phyloP scores from a whole-genome alignment of 192 early-diverging fungal species.

The Gigaspora rosea region DNA sequence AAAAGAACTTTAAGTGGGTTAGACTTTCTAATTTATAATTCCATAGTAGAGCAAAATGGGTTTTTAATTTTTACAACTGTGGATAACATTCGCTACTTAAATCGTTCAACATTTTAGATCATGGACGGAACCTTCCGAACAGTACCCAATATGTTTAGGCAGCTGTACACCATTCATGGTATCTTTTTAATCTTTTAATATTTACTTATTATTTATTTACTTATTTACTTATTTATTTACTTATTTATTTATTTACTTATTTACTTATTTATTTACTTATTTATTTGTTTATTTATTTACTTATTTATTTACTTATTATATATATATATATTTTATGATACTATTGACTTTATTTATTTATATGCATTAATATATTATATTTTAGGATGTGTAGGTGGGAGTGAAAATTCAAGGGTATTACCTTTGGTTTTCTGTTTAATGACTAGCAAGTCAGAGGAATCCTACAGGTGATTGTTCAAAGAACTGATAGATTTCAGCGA shows the following conservation, averaged over 20 bases:
- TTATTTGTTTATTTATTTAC: no score
- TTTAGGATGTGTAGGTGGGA: neutral
- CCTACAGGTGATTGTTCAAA: neutral
- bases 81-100: neutral
- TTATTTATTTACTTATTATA: no score
- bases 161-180: conserved; percentile 9
- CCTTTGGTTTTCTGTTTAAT: neutral
- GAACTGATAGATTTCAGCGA: neutral
- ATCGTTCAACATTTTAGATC: conserved; percentile 1
- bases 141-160: conserved; percentile 9
- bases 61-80: conserved; percentile 1
- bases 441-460: neutral
- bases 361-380: no score
- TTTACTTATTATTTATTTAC: no score
- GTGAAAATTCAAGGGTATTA: neutral
- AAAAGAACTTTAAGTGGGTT: conserved; percentile 4
- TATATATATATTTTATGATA: no score
- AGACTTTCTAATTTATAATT: neutral
- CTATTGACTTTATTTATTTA: no score
- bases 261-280: no score
- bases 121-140: conserved; percentile 8
- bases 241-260: no score
- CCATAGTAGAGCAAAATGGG: neutral
- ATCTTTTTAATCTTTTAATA: neutral
- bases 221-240: no score